Conservation (phyloP, 345 rosid genomes). For the Citrus glauca region DNA sequence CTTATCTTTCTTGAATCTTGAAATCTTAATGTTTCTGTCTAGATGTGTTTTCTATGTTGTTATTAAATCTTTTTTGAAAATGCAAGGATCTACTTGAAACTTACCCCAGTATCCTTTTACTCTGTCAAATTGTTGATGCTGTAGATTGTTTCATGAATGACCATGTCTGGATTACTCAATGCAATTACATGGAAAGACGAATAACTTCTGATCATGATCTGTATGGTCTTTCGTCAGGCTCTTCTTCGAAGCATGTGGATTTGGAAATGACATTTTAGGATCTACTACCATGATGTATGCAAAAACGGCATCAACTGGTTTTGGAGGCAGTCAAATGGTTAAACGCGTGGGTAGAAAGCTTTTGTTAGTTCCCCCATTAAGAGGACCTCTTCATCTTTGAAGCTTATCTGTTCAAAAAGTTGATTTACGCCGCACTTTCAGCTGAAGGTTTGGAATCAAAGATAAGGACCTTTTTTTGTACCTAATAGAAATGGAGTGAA, state of each 20-base stretch:
- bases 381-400: slow-evolving; percentile 5
- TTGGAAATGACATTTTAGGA: slow-evolving; percentile 74
- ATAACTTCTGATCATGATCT: slow-evolving; percentile 1
- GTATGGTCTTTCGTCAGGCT: slow-evolving; percentile 35
- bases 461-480: neutral
- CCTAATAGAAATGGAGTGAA: neutral
- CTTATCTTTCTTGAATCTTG: neutral
- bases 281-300: slow-evolving; percentile 87
- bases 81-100: neutral
- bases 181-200: neutral
- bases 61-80: neutral
- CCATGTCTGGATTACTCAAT: neutral
- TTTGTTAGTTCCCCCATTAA: slow-evolving; percentile 33
- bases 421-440: neutral
- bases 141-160: neutral
- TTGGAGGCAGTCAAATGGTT: slow-evolving; percentile 23
- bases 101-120: neutral
- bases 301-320: slow-evolving; percentile 28
- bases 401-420: slow-evolving; percentile 5
- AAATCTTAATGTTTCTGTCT: neutral
- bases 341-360: slow-evolving; percentile 33
- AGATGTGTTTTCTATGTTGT: neutral
- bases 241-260: slow-evolving; percentile 86
- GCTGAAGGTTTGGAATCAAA: neutral
- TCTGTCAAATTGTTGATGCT: neutral